Conservation (phyloP, 345 rosid species). For the Stellera chamaejasme region DNA sequence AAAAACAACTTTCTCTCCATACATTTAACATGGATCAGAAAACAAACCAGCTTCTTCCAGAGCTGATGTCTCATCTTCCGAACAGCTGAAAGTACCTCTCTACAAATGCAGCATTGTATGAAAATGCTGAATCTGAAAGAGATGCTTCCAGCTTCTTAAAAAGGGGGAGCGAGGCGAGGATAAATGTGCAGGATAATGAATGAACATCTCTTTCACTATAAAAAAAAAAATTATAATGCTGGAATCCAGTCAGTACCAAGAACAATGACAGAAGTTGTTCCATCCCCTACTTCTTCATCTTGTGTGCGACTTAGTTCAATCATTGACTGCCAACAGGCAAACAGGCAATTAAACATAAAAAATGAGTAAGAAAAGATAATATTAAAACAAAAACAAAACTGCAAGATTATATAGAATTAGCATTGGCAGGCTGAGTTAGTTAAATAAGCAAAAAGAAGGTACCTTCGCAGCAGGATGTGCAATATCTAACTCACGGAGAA, state of each 20-base stretch:
- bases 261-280: conserved; percentile 94
- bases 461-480: conserved; percentile 98
- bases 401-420: not conserved
- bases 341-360: no score
- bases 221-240: no score
- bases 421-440: not conserved
- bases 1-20: no score
- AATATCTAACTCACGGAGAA: conserved; percentile 82
- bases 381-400: conserved; percentile 10
- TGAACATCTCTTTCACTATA: not conserved
- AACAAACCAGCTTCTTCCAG: no score
- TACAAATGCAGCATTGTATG: no score
- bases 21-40: no score
- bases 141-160: no score
- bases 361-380: no score
- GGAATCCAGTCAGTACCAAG: conserved; percentile 42
- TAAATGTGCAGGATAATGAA: not conserved
- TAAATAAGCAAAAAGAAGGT: conserved; percentile 3
- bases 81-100: no score
- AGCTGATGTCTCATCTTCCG: no score
- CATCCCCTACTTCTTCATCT: conserved; percentile 99
- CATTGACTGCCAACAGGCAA: conserved; percentile 53
- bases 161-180: no score
- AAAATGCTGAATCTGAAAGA: no score
- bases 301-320: conserved; percentile 92